These are phyloP conservation scores for Candida sojae DNA, from an alignment of 1,139 yeast genomes.

Conservation along the genomic window DNA sequence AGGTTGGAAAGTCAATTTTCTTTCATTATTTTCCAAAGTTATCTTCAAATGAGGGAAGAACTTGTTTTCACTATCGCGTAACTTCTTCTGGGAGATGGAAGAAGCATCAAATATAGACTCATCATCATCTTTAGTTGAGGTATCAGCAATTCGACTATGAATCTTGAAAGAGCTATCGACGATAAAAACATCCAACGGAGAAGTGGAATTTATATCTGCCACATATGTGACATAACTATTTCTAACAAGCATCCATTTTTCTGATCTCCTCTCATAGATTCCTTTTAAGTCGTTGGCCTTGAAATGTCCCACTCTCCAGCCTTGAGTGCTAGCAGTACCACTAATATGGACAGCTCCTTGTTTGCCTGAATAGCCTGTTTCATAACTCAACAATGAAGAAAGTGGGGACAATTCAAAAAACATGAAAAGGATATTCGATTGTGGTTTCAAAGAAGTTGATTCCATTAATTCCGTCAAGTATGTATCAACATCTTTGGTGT, in stretches of 20 bases:
- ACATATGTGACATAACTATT: slow-evolving; percentile 85
- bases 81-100: slow-evolving; percentile 27
- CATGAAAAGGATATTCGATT: slow-evolving; percentile 77
- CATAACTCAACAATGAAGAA: slow-evolving; percentile 80
- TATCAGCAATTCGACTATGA: slow-evolving; percentile 14
- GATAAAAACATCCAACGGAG: slow-evolving; percentile 87
- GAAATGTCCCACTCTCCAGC: slow-evolving; percentile 95
- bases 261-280: slow-evolving; percentile 87
- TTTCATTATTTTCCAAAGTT: slow-evolving; percentile 75
- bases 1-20: slow-evolving; percentile 75
- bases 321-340: slow-evolving; percentile 83
- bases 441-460: slow-evolving; percentile 69
- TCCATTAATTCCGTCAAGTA: slow-evolving; percentile 66
- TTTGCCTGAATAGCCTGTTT: slow-evolving; percentile 79
- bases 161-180: slow-evolving; percentile 74
- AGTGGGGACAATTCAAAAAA: slow-evolving; percentile 90
- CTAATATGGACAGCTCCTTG: slow-evolving; percentile 84
- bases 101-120: slow-evolving; percentile 52
- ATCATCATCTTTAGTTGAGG: slow-evolving; percentile 42
- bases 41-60: slow-evolving; percentile 53
- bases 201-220: slow-evolving; percentile 80
- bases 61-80: slow-evolving; percentile 24
- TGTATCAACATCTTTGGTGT: slow-evolving; percentile 48
- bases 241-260: slow-evolving; percentile 88
- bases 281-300: slow-evolving; percentile 75